phyloP scores from a whole-genome alignment of 345 rosid genomes.

The Xanthoceras sorbifolium region DNA sequence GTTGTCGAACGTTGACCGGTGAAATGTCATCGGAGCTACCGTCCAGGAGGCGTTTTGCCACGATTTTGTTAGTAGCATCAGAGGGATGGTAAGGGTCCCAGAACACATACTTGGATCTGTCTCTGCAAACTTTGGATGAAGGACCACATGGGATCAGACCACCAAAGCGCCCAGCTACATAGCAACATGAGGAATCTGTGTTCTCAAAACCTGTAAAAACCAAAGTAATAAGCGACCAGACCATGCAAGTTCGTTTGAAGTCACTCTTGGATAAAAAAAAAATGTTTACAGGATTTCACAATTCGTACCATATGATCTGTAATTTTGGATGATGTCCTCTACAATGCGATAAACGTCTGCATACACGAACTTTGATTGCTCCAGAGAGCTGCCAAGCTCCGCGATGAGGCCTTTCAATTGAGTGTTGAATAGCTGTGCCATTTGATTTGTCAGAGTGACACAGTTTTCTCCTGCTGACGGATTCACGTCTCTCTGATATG shows the following conservation, averaged over 20 bases:
- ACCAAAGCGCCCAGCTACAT: constrained; percentile 53
- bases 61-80: constrained; percentile 47
- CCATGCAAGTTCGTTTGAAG: neutral
- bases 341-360: constrained; percentile 59
- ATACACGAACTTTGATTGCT: constrained; percentile 52
- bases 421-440: constrained; percentile 60
- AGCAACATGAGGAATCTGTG: constrained; percentile 56
- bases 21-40: constrained; percentile 40
- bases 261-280: neutral
- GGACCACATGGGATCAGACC: constrained; percentile 67
- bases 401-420: constrained; percentile 41
- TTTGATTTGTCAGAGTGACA: constrained; percentile 50
- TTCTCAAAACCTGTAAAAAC: constrained; percentile 60
- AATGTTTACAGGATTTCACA: neutral
- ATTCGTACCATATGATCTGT: constrained; percentile 48
- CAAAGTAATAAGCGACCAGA: no score
- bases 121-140: constrained; percentile 41
- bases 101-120: constrained; percentile 51
- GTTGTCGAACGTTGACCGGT: constrained; percentile 45
- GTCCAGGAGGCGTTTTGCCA: constrained; percentile 46
- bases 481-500: constrained; percentile 58
- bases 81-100: constrained; percentile 74
- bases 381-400: constrained; percentile 43
- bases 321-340: constrained; percentile 53
- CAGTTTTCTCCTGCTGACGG: constrained; percentile 48